Conservation (phyloP, 768 basidiomycete species). For the Nidularia pulvinata region DNA sequence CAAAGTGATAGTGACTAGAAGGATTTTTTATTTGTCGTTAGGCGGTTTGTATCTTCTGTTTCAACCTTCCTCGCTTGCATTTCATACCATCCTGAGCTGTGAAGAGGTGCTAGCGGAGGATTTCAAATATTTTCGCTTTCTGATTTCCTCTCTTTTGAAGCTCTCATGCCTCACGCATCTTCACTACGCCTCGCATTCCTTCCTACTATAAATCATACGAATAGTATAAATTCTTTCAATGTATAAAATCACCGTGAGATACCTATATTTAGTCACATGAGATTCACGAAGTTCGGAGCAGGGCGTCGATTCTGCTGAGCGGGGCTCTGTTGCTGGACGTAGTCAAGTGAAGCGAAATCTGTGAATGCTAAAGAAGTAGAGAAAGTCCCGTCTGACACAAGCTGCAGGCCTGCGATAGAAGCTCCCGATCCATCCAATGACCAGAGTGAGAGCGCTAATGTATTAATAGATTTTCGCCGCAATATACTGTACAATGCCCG, state of each 20-base stretch:
- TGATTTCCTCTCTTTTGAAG: background rate
- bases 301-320: no score
- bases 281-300: constrained; percentile 13
- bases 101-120: background rate
- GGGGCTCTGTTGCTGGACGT: constrained; percentile 25
- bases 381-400: constrained; percentile 45
- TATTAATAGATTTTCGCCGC: constrained; percentile 38
- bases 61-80: background rate
- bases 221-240: background rate
- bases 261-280: constrained; percentile 25
- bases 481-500: constrained; percentile 27
- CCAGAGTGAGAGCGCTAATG: constrained; percentile 48
- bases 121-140: background rate
- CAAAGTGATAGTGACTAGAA: constrained; percentile 71
- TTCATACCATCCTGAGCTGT: background rate
- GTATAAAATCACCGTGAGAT: background rate
- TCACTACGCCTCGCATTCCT: background rate
- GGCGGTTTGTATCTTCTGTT: no score
- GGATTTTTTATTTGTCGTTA: no score
- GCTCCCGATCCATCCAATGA: constrained; percentile 42
- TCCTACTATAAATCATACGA: background rate
- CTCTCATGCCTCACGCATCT: background rate
- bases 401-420: constrained; percentile 34
- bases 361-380: constrained; percentile 32
- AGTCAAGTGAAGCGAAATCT: constrained; percentile 43